A percentile compares a stretch with the other conserved stretches of the same genome.
These are phyloP conservation scores for Salix arbutifolia DNA, from an alignment of 345 rosid genomes.

Conservation along the genomic window DNA sequence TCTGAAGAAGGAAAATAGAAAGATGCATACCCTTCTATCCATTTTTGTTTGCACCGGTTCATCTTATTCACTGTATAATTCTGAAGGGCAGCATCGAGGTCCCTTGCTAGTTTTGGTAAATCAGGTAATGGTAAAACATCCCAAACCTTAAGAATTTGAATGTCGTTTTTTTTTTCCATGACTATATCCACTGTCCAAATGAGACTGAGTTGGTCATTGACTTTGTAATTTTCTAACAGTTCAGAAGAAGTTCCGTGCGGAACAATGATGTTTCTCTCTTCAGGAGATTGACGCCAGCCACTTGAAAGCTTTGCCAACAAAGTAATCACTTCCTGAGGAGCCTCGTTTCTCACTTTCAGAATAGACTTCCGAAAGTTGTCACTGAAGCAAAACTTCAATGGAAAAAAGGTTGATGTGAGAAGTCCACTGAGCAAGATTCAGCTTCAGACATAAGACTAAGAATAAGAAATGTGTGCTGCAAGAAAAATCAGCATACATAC, in stretches of 20 bases:
- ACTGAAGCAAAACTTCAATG: conserved; percentile 39
- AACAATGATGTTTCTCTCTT: conserved; percentile 21
- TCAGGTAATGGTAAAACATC: conserved; percentile 29
- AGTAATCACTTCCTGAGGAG: conserved; percentile 21
- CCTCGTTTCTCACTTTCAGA: conserved; percentile 15
- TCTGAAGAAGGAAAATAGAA: not conserved
- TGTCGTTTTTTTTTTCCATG: too few species aligned
- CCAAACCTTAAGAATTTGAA: conserved; percentile 26
- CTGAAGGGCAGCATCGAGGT: conserved; percentile 16
- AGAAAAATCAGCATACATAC: conserved; percentile 10
- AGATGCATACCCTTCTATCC: conserved; percentile 8
- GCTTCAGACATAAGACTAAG: not conserved
- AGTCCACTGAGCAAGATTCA: not conserved
- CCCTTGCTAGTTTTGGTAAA: conserved; percentile 11
- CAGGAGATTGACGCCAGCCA: conserved; percentile 37
- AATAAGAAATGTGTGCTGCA: not conserved
- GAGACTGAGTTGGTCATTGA: conserved; percentile 17
- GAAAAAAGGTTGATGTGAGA: not conserved
- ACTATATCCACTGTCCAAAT: conserved; percentile 38
- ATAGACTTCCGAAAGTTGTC: conserved; percentile 41
- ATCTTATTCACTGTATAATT: conserved; percentile 20
- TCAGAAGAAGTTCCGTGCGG: conserved; percentile 30
- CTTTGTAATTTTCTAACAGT: conserved; percentile 39
- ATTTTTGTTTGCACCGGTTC: conserved; percentile 17
- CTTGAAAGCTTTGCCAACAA: conserved; percentile 31